Evolutionary conservation across 83 land plant genomes (phyloP).

Genomic region (Thuja plicata): DNA sequence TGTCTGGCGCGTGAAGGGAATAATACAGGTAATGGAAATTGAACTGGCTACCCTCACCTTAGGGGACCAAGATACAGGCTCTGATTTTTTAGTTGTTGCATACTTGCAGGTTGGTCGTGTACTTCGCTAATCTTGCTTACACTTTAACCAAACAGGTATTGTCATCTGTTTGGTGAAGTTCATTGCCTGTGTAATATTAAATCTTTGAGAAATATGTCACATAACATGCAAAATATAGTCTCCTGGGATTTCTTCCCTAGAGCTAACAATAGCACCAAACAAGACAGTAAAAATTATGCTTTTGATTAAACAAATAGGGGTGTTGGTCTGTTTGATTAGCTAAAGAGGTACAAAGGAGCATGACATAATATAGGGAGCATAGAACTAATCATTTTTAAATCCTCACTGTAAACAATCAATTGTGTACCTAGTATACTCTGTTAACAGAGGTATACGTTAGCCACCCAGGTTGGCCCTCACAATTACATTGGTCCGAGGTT

Average conservation of each 20-base stretch:
- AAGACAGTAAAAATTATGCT: background rate
- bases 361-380: background rate
- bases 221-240: slow-evolving; percentile 10
- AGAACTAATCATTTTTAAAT: background rate
- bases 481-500: background rate
- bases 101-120: slow-evolving; percentile 20
- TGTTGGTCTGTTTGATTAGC: background rate
- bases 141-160: slow-evolving; percentile 20
- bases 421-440: background rate
- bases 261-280: background rate
- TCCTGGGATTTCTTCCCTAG: background rate
- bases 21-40: slow-evolving; percentile 60
- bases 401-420: background rate
- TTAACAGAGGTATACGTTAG: background rate
- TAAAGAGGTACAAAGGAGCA: background rate
- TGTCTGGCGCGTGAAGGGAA: slow-evolving; percentile 81
- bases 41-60: background rate
- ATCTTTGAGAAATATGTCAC: slow-evolving; percentile 4
- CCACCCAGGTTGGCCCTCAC: background rate
- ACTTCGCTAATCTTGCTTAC: slow-evolving; percentile 16
- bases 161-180: slow-evolving; percentile 18
- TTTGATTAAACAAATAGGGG: background rate
- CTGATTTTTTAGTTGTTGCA: slow-evolving; percentile 15
- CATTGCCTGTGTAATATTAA: slow-evolving; percentile 5
- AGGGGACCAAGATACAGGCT: background rate